phyloP scores from a whole-genome alignment of 1,284 basidiomycete species.

The Neolentinus lepideus region DNA sequence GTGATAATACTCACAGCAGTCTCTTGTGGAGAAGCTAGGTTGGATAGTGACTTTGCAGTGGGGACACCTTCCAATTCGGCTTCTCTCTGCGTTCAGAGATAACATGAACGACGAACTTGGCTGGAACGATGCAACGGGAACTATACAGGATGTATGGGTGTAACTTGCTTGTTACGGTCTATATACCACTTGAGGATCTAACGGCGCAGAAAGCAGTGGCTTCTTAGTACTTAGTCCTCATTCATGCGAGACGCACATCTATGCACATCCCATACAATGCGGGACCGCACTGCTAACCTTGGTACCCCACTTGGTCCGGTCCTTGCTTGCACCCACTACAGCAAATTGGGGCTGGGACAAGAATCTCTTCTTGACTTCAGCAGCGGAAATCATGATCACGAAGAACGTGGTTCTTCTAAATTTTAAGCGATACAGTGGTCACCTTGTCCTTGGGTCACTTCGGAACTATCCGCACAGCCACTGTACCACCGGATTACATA shows the following conservation, averaged over 20 bases:
- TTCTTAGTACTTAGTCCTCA: not conserved
- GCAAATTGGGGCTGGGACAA: conserved; percentile 59
- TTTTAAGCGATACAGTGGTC: too few relatives aligned
- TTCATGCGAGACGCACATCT: too few relatives aligned
- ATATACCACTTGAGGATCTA: conserved; percentile 77
- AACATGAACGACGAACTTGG: not conserved
- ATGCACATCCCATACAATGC: not conserved
- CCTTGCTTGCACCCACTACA: conserved; percentile 75
- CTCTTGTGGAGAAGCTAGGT: conserved; percentile 56
- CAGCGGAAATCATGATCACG: conserved; percentile 15
- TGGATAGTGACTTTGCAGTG: conserved; percentile 44
- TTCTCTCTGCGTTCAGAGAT: conserved; percentile 40
- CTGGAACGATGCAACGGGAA: not conserved
- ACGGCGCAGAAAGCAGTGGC: not conserved
- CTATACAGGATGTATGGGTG: conserved; percentile 55
- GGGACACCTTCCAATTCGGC: conserved; percentile 54
- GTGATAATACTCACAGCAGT: conserved; percentile 81
- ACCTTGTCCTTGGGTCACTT: too few relatives aligned
- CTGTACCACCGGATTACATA: too few relatives aligned
- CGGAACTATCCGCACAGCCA: too few relatives aligned
- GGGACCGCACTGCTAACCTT: conserved; percentile 39
- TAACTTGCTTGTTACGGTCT: conserved; percentile 50
- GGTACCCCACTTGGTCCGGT: conserved; percentile 68
- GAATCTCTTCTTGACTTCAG: conserved; percentile 47
- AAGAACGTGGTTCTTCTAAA: too few relatives aligned